These are phyloP conservation scores for Warburgia ugandensis DNA, from an alignment of 164 flowering plant species.

Conservation along the genomic window DNA sequence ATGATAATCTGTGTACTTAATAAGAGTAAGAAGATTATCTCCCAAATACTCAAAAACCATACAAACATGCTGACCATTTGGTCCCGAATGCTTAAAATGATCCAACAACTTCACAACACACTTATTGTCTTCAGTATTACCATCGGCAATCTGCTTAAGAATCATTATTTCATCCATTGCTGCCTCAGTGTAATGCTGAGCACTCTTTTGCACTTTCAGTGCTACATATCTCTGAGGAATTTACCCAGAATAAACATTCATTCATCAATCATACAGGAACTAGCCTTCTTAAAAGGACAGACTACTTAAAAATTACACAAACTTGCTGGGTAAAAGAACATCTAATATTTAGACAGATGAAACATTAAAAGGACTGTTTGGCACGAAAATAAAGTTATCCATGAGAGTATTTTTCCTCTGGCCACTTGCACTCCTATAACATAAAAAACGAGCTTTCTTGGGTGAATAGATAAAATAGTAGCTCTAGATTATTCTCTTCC, in stretches of 20 bases:
- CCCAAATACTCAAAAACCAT: conserved; percentile 96
- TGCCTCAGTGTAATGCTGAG: conserved; percentile 70
- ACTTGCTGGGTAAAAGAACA: too few relatives aligned
- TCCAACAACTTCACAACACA: conserved; percentile 90
- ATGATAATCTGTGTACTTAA: conserved; percentile 65
- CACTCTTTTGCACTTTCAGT: conserved; percentile 74
- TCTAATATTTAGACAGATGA: too few relatives aligned
- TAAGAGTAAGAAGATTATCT: conserved; percentile 82
- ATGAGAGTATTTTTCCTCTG: too few relatives aligned
- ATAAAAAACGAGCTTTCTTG: too few relatives aligned
- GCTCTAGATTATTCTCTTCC: too few relatives aligned
- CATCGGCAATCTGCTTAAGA: conserved; percentile 75
- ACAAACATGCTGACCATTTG: conserved; percentile 95
- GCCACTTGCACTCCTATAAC: too few relatives aligned
- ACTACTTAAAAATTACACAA: too few relatives aligned
- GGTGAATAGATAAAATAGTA: too few relatives aligned
- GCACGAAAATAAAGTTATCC: too few relatives aligned
- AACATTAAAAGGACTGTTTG: too few relatives aligned
- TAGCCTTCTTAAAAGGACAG: background rate
- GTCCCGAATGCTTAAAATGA: conserved; percentile 94
- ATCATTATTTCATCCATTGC: conserved; percentile 83
- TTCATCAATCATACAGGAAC: background rate
- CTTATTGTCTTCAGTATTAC: conserved; percentile 70
- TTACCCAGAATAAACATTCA: conserved; percentile 3
- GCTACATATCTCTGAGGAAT: conserved; percentile 50